These are phyloP conservation scores for Clathrus columnatus DNA, from an alignment of 768 basidiomycete genomes.

Conservation along the genomic window DNA sequence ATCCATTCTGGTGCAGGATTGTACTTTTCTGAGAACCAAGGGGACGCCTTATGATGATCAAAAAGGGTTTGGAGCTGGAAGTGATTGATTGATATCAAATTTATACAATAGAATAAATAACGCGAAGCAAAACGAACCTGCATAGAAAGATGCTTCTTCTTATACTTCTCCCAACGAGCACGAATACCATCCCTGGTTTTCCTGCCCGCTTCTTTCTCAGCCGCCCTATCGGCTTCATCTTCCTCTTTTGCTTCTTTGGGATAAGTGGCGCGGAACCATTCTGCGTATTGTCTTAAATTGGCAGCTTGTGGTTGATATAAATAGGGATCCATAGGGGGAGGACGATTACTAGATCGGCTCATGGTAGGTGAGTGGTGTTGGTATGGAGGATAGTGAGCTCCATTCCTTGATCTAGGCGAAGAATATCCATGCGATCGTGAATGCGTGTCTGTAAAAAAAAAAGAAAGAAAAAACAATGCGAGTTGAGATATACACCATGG, in stretches of 20 bases:
- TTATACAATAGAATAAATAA: slow-evolving; percentile 4
- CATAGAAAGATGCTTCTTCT: slow-evolving; percentile 77
- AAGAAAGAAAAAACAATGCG: no score
- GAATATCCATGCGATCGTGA: slow-evolving; percentile 58
- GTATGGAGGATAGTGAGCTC: slow-evolving; percentile 14
- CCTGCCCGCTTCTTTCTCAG: slow-evolving; percentile 66
- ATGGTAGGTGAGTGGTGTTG: slow-evolving; percentile 35
- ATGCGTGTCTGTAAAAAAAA: slow-evolving; percentile 44
- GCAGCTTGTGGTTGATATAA: slow-evolving; percentile 67
- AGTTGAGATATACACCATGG: no score
- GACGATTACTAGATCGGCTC: slow-evolving; percentile 37
- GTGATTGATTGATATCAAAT: slow-evolving; percentile 1
- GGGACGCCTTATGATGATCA: slow-evolving; percentile 89
- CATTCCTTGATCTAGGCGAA: slow-evolving; percentile 44
- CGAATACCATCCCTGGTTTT: slow-evolving; percentile 82
- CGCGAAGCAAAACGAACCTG: slow-evolving; percentile 60
- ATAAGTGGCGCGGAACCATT: slow-evolving; percentile 76
- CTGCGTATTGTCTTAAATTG: slow-evolving; percentile 73
- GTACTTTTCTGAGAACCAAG: slow-evolving; percentile 97
- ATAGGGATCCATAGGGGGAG: slow-evolving; percentile 32
- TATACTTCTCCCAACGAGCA: slow-evolving; percentile 85
- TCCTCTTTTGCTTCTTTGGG: slow-evolving; percentile 74
- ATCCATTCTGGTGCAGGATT: slow-evolving; percentile 66
- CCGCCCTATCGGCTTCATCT: slow-evolving; percentile 75
- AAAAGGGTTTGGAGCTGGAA: slow-evolving; percentile 91